These are phyloP conservation scores for Erythrophleum ivorense DNA, from an alignment of 331 rosid species.

Conservation along the genomic window DNA sequence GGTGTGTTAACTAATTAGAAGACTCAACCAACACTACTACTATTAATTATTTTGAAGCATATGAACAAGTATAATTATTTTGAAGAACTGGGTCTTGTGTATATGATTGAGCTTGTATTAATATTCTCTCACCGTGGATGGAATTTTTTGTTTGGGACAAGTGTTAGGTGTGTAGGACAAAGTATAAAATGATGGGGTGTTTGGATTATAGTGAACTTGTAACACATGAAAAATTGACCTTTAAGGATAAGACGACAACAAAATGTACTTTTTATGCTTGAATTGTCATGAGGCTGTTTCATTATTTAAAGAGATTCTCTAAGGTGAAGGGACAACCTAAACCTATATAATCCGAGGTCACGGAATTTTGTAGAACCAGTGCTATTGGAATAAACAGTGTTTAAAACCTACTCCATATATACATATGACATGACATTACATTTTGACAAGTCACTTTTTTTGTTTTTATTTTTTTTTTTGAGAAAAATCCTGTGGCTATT, in stretches of 20 bases:
- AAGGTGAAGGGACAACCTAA: neutral
- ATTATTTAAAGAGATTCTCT: neutral
- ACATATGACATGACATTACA: neutral
- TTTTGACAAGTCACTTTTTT: neutral
- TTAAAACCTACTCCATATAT: neutral
- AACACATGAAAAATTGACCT: conserved; percentile 33
- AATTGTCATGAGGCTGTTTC: neutral
- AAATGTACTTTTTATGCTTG: conserved; percentile 12
- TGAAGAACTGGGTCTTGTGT: neutral
- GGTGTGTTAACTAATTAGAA: conserved; percentile 8
- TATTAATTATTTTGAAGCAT: too few relatives aligned
- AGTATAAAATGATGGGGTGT: conserved; percentile 21
- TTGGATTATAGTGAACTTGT: conserved; percentile 18
- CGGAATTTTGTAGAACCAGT: neutral
- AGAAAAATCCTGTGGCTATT: too few relatives aligned
- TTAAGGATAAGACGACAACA: conserved; percentile 33
- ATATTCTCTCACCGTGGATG: neutral
- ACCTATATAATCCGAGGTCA: neutral
- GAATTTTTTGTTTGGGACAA: conserved; percentile 33
- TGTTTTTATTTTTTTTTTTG: too few relatives aligned
- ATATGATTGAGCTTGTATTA: neutral
- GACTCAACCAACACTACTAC: neutral
- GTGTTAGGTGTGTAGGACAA: conserved; percentile 15
- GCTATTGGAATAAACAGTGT: neutral
- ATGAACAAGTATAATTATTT: neutral